Conservation (phyloP, 1,139 yeast species). For the Hanseniaspora gamundiae region DNA sequence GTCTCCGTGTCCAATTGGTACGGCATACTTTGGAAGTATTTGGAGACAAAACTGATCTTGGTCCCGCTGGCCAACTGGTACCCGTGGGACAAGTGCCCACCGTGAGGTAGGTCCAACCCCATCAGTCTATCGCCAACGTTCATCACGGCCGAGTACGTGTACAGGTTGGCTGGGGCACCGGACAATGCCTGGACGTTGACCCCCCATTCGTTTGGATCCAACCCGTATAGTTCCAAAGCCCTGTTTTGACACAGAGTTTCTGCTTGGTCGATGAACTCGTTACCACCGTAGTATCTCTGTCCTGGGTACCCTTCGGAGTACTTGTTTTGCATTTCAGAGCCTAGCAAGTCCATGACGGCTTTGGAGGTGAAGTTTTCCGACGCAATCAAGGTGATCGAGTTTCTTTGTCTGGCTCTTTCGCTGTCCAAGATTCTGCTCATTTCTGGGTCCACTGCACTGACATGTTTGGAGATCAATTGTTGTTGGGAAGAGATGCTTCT, state of each 20-base stretch:
- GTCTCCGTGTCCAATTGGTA: conserved; percentile 77
- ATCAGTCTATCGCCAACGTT: conserved; percentile 85
- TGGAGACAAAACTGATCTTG: conserved; percentile 82
- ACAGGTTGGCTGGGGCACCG: conserved; percentile 93
- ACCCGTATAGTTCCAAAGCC: conserved; percentile 74
- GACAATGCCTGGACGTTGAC: conserved; percentile 90
- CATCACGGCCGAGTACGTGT: conserved; percentile 85
- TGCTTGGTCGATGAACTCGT: conserved; percentile 83
- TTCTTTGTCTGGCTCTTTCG: conserved; percentile 76
- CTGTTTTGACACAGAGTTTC: conserved; percentile 84
- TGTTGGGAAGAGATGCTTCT: conserved; percentile 10
- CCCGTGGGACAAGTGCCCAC: conserved; percentile 95
- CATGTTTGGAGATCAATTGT: conserved; percentile 46
- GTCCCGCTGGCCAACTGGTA: conserved; percentile 72
- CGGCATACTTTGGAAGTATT: conserved; percentile 95
- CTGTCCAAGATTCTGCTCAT: conserved; percentile 61
- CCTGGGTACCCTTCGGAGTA: conserved; percentile 99
- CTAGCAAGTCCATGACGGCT: conserved; percentile 87
- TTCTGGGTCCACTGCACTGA: conserved; percentile 69
- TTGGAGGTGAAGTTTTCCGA: conserved; percentile 91
- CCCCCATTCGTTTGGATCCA: conserved; percentile 80
- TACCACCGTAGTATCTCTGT: conserved; percentile 95
- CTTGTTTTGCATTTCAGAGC: conserved; percentile 95
- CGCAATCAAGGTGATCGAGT: conserved; percentile 84
- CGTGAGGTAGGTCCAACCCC: conserved; percentile 96